Evolutionary conservation across 208 protist genomes (phyloP), one percentile per base, ranked within the genome.

Genomic region (Trypanosoma vivax): DNA sequence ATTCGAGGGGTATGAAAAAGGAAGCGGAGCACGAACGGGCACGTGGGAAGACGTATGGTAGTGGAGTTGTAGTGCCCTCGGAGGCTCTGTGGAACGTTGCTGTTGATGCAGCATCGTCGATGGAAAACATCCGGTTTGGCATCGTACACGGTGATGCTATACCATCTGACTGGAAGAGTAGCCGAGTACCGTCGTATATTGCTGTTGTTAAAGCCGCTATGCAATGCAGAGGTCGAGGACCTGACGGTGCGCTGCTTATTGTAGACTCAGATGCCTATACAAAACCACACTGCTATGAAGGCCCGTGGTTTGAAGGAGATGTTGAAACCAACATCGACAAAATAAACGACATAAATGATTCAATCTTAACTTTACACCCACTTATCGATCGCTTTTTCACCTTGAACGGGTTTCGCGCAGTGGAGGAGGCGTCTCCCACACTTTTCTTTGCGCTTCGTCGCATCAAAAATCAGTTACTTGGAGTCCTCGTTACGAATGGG

Each of bases 71-170:
- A 9, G 30, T 59, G 60, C 60, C 46, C 23, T n/a, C n/a, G n/a
- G 61, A 63, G 3, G 70, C 70, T 5, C 46, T 11, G 18, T 88
- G 83, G 83, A 79, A 74, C 52, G 23, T 61, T 27, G 77, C 75
- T 11, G 27, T 87, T 7, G 78, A 88, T 48, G 71, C 66, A 7
- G 72, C 65, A 13, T 68, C 71, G 28, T 80, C 78, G 16, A 56
- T 88, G 48, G 81, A 73, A 43, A 88, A 86, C 63, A 64, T 74
- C 14, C 78, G 78, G 40, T 89, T 90, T 60, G 66, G 65, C 41
- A 76, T 87, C 24, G 41, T 92, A 16, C 83, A 80, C 58, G 79
- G 76, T 48, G 57, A 57, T 46, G 34, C 50, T 23, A 54, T 83
- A 33, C 39, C 71, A 13, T 35, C 38, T 4, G 14, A 50, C 27